Evolutionary conservation across 352 stramenopile species (phyloP), one percentile per base, ranked within the genome.

Genomic region (Globisporangium abappressorium): DNA sequence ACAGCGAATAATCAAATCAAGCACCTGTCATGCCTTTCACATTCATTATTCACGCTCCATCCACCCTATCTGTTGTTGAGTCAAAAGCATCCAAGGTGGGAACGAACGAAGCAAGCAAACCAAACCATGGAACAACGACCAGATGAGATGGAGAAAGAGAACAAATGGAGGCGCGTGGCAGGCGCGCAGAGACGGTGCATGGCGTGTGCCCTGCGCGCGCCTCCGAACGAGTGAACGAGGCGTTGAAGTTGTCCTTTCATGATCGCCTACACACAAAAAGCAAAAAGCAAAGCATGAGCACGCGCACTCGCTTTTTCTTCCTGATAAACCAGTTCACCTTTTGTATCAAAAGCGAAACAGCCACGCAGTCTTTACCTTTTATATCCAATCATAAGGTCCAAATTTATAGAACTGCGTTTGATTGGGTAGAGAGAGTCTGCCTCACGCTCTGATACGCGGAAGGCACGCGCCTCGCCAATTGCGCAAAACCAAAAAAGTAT

Each of bases 131-230:
- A 15, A 51, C n/a, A n/a, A 2, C 9, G 18, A 51, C 12, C 34
- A 18, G 15, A 41, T 22, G 43, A 55, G 24, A 26, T 15, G 38
- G 33, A 57, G 7, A 63, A 46, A 28, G 55, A 30, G 20, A 28
- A 24, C 26, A 36, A 24, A 56, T 41, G 24, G 47, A 24, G 30
- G 41, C 59, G 38, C 20, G 26, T 65, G 59, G 57, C 57, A 8
- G 1, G 1, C 22, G 57, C 9, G 57, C 59, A 65, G 38, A 65
- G 33, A 57, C 59, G 28, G 59, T 57, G 43, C 59, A 33, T 28
- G 20, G 30, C 59, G 59, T 55, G 59, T 65, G 59, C 59, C 41
- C 9, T 28, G 59, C 28, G 22, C 43, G 43, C 59, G 36, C 36
- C 36, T 43, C 36, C 36, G 36, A 12, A 11, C 33, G 55, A 14